Evolutionary conservation across 2,329 filamentous ascomycete genomes (phyloP).

Genomic region (Hymenoscyphus repandus): DNA sequence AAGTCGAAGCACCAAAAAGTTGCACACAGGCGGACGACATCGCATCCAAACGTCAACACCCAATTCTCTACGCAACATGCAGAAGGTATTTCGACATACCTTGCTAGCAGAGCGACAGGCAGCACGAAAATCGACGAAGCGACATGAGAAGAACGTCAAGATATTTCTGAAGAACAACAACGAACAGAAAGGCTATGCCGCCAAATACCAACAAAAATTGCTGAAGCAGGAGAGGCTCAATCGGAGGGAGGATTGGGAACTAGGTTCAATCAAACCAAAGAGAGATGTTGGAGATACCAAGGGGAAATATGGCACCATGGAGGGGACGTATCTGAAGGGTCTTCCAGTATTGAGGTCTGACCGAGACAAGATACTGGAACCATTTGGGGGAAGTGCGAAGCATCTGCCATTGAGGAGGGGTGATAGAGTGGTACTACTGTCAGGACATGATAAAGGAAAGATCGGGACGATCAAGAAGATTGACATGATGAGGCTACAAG

Average conservation of each 20-base stretch:
- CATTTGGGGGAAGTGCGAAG: constrained; percentile 30
- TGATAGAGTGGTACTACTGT: constrained; percentile 78
- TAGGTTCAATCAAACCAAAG: constrained; percentile 74
- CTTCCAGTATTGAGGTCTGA: constrained; percentile 15
- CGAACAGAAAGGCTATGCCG: constrained; percentile 18
- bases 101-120: constrained; percentile 59
- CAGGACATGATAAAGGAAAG: constrained; percentile 75
- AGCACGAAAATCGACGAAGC: constrained; percentile 39
- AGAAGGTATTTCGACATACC: constrained; percentile 64
- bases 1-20: constrained; percentile 18
- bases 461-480: constrained; percentile 68
- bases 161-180: constrained; percentile 20
- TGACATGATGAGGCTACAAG: constrained; percentile 46
- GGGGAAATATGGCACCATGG: constrained; percentile 55
- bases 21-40: not conserved
- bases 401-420: constrained; percentile 59
- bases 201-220: constrained; percentile 28
- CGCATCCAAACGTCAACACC: constrained; percentile 7
- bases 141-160: constrained; percentile 29
- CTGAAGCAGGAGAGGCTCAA: constrained; percentile 46
- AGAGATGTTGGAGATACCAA: constrained; percentile 59
- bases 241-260: constrained; percentile 70
- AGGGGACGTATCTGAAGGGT: constrained; percentile 31
- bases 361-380: constrained; percentile 29
- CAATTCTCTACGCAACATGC: constrained; percentile 44